A percentile compares a stretch with the other conserved stretches of the same genome.
Evolutionary conservation across 768 basidiomycete species (phyloP).

Genomic region (Lentinula lateritia): DNA sequence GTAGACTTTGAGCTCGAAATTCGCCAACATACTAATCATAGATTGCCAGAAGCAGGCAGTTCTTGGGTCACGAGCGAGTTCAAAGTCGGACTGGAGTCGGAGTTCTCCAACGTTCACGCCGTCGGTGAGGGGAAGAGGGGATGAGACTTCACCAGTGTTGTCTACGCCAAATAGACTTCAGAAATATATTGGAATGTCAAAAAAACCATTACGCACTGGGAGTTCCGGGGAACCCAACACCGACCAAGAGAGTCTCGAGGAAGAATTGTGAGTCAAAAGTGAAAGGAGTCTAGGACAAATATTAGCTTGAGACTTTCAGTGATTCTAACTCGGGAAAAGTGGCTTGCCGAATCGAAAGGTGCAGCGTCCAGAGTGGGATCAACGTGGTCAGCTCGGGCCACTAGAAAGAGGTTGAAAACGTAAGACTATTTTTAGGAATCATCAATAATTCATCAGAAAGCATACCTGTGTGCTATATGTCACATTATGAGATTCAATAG

Average conservation of each 20-base stretch:
- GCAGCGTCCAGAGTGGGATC: conserved; percentile 14
- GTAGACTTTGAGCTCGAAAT: not conserved
- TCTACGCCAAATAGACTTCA: not conserved
- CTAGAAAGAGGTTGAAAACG: not conserved
- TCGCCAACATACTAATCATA: conserved; percentile 19
- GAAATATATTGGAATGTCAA: not conserved
- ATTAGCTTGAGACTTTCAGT: not conserved
- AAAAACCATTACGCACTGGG: not conserved
- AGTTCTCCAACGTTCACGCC: conserved; percentile 17
- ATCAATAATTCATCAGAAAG: no score
- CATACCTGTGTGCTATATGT: not conserved
- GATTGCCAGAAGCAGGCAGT: conserved; percentile 38
- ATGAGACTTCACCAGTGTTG: conserved; percentile 18
- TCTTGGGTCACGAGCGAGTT: conserved; percentile 19
- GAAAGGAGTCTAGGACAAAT: conserved; percentile 16
- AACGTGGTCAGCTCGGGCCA: conserved; percentile 19
- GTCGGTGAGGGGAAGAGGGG: conserved; percentile 10
- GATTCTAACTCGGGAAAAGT: not conserved
- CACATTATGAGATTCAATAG: not conserved
- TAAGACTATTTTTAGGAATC: not conserved
- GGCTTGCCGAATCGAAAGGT: conserved; percentile 11
- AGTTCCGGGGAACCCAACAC: conserved; percentile 20
- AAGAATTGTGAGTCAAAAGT: conserved; percentile 26
- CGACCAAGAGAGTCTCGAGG: conserved; percentile 20
- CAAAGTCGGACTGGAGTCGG: conserved; percentile 23